Conservation (phyloP, 441 rosid species). For the Lepidium campestre region DNA sequence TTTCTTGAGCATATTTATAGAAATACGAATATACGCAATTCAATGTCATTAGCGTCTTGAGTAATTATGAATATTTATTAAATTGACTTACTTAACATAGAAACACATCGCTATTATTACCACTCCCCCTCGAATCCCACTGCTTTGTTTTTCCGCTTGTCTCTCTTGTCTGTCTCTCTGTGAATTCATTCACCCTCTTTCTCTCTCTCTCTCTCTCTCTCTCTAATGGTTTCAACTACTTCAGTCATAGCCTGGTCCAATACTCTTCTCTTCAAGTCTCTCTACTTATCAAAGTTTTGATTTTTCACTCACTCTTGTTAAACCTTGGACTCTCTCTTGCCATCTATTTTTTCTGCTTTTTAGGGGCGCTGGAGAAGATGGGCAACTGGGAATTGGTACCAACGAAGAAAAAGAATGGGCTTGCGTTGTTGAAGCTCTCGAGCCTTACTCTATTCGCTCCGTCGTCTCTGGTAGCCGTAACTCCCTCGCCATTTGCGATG, state of each 20-base stretch:
- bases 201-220: constrained; percentile 1
- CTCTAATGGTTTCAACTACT: constrained; percentile 45
- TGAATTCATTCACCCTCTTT: constrained; percentile 4
- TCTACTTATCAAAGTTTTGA: not conserved
- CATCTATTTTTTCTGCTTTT: not conserved
- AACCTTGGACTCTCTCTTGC: not conserved
- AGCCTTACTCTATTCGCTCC: constrained; percentile 60
- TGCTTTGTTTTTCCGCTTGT: constrained; percentile 20
- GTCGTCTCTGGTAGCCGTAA: constrained; percentile 94
- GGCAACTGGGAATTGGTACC: constrained; percentile 81
- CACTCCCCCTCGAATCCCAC: constrained; percentile 17
- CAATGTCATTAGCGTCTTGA: not conserved
- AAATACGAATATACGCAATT: constrained; percentile 21
- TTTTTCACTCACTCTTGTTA: constrained; percentile 2
- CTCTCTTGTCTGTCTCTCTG: constrained; percentile 24
- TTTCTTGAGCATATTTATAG: not conserved
- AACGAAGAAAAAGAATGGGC: constrained; percentile 81
- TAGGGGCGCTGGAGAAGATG: constrained; percentile 99
- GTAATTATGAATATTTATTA: not conserved
- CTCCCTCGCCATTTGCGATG: constrained; percentile 94
- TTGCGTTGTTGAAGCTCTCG: constrained; percentile 67
- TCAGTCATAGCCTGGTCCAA: constrained; percentile 73
- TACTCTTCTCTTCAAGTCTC: constrained; percentile 4
- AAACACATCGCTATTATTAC: constrained; percentile 17
- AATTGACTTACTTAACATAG: not conserved